Conservation (phyloP, 2,329 filamentous ascomycete species). For the Cladosporium cucumerinum region DNA sequence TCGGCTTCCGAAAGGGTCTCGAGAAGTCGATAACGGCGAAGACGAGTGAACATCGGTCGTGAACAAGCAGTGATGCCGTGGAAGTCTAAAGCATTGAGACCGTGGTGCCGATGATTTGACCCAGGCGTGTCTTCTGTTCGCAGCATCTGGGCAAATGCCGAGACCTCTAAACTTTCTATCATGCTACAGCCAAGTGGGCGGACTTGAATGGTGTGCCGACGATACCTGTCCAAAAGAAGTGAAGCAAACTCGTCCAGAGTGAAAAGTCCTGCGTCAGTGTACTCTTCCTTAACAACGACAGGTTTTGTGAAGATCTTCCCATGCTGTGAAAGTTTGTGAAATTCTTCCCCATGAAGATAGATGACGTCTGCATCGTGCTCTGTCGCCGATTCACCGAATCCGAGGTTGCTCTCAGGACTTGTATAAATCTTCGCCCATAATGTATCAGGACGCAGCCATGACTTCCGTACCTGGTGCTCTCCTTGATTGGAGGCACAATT, state of each 20-base stretch:
- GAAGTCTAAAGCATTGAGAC: constrained; percentile 16
- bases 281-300: constrained; percentile 19
- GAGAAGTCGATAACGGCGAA: constrained; percentile 16
- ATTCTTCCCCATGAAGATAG: not conserved
- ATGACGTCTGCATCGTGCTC: not conserved
- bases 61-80: constrained; percentile 4
- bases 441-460: not conserved
- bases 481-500: not conserved
- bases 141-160: constrained; percentile 2
- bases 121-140: not conserved
- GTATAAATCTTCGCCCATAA: constrained; percentile 1
- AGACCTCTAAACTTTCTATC: not conserved
- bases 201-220: not conserved
- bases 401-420: not conserved
- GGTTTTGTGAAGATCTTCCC: constrained; percentile 13
- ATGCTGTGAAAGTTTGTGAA: not conserved
- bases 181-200: constrained; percentile 1
- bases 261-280: constrained; percentile 14
- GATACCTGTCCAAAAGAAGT: not conserved
- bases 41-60: constrained; percentile 15
- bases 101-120: not conserved
- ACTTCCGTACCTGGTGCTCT: constrained; percentile 1
- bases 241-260: constrained; percentile 12
- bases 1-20: constrained; percentile 1
- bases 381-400: not conserved